phyloP scores from a whole-genome alignment of 805 yeast genomes.

The Ogataea saltuana region DNA sequence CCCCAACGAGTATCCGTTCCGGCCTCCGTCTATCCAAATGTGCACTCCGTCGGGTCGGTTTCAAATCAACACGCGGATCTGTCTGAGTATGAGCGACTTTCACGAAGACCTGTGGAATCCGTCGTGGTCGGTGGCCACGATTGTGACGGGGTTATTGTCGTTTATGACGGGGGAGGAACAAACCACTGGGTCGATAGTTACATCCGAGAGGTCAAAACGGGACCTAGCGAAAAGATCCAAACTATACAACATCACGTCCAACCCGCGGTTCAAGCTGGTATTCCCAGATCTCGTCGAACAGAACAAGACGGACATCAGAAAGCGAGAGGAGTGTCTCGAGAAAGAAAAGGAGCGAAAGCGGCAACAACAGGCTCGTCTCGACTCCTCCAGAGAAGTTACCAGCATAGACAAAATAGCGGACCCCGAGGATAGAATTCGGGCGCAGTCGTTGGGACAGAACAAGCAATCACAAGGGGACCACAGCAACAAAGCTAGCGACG shows the following conservation, averaged over 20 bases:
- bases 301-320: slow-evolving; percentile 39
- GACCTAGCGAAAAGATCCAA: slow-evolving; percentile 60
- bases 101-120: slow-evolving; percentile 98
- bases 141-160: slow-evolving; percentile 80
- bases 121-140: slow-evolving; percentile 91
- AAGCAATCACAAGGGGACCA: no score
- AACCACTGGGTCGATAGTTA: slow-evolving; percentile 78
- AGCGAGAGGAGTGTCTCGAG: slow-evolving; percentile 12
- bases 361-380: slow-evolving; percentile 1
- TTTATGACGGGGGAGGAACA: slow-evolving; percentile 88
- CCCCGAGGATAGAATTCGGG: slow-evolving; percentile 71
- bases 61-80: slow-evolving; percentile 74
- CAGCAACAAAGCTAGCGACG: slow-evolving; percentile 2
- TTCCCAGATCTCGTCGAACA: slow-evolving; percentile 68
- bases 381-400: slow-evolving; percentile 23
- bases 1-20: slow-evolving; percentile 85
- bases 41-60: slow-evolving; percentile 89
- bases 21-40: slow-evolving; percentile 89
- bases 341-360: slow-evolving; percentile 16
- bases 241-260: slow-evolving; percentile 57
- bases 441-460: slow-evolving; percentile 25
- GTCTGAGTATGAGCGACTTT: slow-evolving; percentile 91
- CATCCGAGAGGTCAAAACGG: slow-evolving; percentile 59
- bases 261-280: slow-evolving; percentile 54
- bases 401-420: slow-evolving; percentile 47